Percentiles rank a stretch among this genome's conserved stretches.
Conservation (phyloP, 352 stramenopile species). For the Phytophthora kernoviae region DNA sequence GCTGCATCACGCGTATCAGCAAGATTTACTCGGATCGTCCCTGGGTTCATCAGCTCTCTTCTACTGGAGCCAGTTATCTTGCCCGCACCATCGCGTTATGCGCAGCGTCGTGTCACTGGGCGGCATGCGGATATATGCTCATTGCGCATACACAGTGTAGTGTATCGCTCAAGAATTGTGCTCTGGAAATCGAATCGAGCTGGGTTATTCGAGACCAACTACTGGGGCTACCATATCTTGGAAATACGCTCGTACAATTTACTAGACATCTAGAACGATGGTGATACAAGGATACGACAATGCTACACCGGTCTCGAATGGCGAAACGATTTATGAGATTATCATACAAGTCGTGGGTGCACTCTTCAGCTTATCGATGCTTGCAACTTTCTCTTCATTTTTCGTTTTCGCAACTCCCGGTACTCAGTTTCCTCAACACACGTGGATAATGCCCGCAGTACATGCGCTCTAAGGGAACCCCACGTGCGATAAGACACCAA, state of each 20-base stretch:
- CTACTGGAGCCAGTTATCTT: slow-evolving; percentile 54
- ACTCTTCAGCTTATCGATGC: slow-evolving; percentile 53
- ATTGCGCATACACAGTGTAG: slow-evolving; percentile 38
- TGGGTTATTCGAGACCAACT: slow-evolving; percentile 60
- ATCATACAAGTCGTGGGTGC: slow-evolving; percentile 43
- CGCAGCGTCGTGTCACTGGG: slow-evolving; percentile 42
- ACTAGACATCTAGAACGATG: slow-evolving; percentile 56
- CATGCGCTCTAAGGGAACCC: slow-evolving; percentile 66
- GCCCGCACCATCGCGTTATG: slow-evolving; percentile 37
- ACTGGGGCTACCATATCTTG: slow-evolving; percentile 34
- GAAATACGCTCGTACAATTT: slow-evolving; percentile 56
- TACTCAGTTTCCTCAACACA: slow-evolving; percentile 50
- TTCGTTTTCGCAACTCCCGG: slow-evolving; percentile 54
- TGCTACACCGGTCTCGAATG: slow-evolving; percentile 53
- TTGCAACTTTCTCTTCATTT: slow-evolving; percentile 69
- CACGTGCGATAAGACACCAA: slow-evolving; percentile 20
- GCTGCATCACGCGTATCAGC: slow-evolving; percentile 41
- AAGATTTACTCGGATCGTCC: slow-evolving; percentile 48
- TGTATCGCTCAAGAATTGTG: slow-evolving; percentile 47
- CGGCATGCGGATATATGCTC: slow-evolving; percentile 63
- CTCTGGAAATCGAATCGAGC: slow-evolving; percentile 38
- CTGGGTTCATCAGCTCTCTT: slow-evolving; percentile 49
- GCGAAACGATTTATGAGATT: slow-evolving; percentile 54
- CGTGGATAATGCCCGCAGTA: slow-evolving; percentile 66
- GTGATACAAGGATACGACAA: slow-evolving; percentile 66